phyloP scores from a whole-genome alignment of 73 alveolate species.

The Stentor roeselii region DNA sequence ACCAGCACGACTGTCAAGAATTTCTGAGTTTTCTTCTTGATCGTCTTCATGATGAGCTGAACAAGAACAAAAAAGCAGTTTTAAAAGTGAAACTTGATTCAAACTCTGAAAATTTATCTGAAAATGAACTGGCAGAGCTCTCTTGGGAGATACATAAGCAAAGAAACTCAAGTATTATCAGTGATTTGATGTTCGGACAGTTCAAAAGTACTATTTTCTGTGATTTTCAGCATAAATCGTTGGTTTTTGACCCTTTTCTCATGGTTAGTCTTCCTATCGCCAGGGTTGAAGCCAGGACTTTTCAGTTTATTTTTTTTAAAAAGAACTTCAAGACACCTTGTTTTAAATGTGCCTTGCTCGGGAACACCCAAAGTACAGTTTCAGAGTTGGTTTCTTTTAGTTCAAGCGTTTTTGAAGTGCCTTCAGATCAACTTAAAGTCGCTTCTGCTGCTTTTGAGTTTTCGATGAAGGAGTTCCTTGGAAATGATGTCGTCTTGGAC shows the following conservation, averaged over 20 bases:
- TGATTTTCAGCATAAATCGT: constrained; percentile 62
- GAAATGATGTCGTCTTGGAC: neutral
- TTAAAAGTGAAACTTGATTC: constrained; percentile 70
- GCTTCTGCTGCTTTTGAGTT: neutral
- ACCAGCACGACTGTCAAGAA: constrained; percentile 81
- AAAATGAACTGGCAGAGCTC: constrained; percentile 77
- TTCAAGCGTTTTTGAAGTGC: neutral
- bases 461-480: neutral
- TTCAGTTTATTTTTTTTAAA: neutral
- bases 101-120: constrained; percentile 67
- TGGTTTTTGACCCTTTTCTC: constrained; percentile 91
- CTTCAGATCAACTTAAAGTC: neutral
- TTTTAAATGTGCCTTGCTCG: neutral
- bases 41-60: constrained; percentile 95
- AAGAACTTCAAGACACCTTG: neutral
- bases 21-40: constrained; percentile 84
- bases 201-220: constrained; percentile 84
- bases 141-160: constrained; percentile 78
- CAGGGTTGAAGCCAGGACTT: neutral
- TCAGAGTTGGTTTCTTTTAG: neutral
- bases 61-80: constrained; percentile 81
- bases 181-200: constrained; percentile 90
- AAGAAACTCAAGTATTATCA: constrained; percentile 88
- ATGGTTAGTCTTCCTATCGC: constrained; percentile 89
- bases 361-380: neutral